phyloP scores from a whole-genome alignment of 2,329 filamentous ascomycete genomes.

The Pyrenochaeta sp. region DNA sequence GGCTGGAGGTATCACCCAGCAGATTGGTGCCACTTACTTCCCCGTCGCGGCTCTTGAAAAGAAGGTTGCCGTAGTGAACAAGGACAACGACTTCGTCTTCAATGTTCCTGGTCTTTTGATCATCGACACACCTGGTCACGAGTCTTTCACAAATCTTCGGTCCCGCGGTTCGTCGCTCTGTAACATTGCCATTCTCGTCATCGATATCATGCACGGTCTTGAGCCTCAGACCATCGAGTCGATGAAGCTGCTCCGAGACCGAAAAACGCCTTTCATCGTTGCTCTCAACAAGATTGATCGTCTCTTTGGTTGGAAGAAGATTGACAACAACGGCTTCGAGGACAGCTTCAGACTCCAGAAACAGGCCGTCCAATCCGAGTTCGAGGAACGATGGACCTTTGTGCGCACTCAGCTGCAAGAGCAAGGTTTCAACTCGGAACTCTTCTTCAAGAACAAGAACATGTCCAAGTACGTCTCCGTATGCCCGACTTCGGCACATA shows the following conservation, averaged over 20 bases:
- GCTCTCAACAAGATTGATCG: conserved; percentile 99
- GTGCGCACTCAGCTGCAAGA: conserved; percentile 95
- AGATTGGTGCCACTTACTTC: conserved; percentile 99
- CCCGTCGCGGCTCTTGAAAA: conserved; percentile 90
- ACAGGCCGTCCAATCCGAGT: conserved; percentile 93
- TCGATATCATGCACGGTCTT: conserved; percentile 99
- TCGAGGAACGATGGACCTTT: conserved; percentile 85
- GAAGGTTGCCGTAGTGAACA: conserved; percentile 94
- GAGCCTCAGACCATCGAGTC: conserved; percentile 98
- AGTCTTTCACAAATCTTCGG: conserved; percentile 98
- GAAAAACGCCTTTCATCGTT: conserved; percentile 97
- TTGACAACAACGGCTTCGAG: conserved; percentile 97
- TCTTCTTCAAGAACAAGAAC: conserved; percentile 98
- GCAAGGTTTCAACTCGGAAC: conserved; percentile 96
- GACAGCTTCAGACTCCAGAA: conserved; percentile 90
- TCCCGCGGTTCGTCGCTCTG: conserved; percentile 97
- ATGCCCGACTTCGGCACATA: conserved; percentile 95
- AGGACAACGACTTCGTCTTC: conserved; percentile 89
- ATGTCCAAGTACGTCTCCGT: conserved; percentile 96
- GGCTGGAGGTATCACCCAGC: conserved; percentile 98
- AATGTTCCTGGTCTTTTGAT: conserved; percentile 96
- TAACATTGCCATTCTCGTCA: conserved; percentile 98
- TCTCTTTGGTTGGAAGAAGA: conserved; percentile 98
- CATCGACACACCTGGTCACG: conserved; percentile 99
- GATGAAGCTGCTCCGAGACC: conserved; percentile 90